These are phyloP conservation scores for Sporothrix pseudoabietina DNA, from an alignment of 2,329 filamentous ascomycete genomes.

Conservation along the genomic window DNA sequence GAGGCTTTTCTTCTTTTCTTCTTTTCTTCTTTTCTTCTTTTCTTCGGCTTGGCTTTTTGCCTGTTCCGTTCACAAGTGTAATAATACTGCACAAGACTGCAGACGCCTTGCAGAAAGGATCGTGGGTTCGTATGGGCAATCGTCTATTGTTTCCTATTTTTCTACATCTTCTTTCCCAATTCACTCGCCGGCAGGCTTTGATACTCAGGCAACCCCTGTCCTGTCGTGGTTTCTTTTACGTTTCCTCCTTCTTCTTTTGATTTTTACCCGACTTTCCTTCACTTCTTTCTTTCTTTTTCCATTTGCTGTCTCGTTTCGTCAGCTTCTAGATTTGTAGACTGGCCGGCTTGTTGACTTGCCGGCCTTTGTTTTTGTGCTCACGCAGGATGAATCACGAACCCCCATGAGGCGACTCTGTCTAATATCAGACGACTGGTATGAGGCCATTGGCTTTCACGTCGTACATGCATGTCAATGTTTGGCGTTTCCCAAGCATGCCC, in stretches of 20 bases:
- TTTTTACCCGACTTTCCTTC: neutral
- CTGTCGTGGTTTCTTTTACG: neutral
- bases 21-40: neutral
- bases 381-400: neutral
- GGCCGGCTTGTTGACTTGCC: neutral
- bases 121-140: neutral
- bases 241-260: constrained; percentile 11
- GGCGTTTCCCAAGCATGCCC: neutral
- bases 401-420: neutral
- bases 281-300: neutral
- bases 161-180: neutral
- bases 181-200: neutral
- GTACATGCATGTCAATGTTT: neutral
- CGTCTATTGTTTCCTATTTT: constrained; percentile 5
- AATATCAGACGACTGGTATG: neutral
- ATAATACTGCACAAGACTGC: neutral
- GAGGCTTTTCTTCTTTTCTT: neutral
- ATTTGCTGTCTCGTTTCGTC: neutral
- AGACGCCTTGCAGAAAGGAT: neutral
- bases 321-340: neutral
- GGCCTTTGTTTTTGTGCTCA: neutral
- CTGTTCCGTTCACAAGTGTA: neutral
- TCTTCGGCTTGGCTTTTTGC: neutral
- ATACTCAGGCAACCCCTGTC: neutral
- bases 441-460: neutral